phyloP scores from a whole-genome alignment of 768 basidiomycete genomes.

The Lactarius hatsudake region DNA sequence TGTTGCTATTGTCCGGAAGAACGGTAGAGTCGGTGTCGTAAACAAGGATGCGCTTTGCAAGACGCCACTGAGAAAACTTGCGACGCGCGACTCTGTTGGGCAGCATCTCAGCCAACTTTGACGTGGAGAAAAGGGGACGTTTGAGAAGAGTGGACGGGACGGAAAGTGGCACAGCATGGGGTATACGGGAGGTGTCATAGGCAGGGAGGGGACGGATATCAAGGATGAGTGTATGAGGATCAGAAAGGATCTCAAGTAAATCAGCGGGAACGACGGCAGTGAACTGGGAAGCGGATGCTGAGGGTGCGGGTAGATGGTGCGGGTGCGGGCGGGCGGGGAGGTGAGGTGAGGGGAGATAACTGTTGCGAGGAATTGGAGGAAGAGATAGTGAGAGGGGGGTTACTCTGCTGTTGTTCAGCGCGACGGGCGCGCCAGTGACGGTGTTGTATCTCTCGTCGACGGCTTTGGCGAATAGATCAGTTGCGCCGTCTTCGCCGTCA shows the following conservation, averaged over 20 bases:
- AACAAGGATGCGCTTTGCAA: conserved; percentile 65
- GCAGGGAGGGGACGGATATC: conserved; percentile 87
- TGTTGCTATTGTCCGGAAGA: conserved; percentile 63
- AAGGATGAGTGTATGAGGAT: conserved; percentile 59
- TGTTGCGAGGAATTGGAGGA: conserved; percentile 18
- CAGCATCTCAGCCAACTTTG: conserved; percentile 79
- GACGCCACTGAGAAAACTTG: conserved; percentile 58
- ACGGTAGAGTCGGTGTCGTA: conserved; percentile 76
- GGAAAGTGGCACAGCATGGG: conserved; percentile 74
- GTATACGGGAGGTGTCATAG: conserved; percentile 62
- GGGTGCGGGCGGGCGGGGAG: conserved; percentile 15
- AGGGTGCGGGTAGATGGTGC: conserved; percentile 18
- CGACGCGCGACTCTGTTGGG: conserved; percentile 54
- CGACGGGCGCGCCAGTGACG: conserved; percentile 28
- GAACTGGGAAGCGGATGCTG: conserved; percentile 26
- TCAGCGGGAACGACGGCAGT: conserved; percentile 31
- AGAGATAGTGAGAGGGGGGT: conserved; percentile 34
- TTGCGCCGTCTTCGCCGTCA: conserved; percentile 30
- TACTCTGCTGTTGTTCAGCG: conserved; percentile 33
- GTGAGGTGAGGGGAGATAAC: conserved; percentile 24
- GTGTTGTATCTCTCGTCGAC: conserved; percentile 46
- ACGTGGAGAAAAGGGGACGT: conserved; percentile 80
- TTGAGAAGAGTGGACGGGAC: conserved; percentile 94
- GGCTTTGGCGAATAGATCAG: conserved; percentile 53
- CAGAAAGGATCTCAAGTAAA: conserved; percentile 35